Evolutionary conservation across 2,329 filamentous ascomycete genomes (phyloP), one percentile per base, ranked within the genome.

Genomic region (Polytolypa hystricis): DNA sequence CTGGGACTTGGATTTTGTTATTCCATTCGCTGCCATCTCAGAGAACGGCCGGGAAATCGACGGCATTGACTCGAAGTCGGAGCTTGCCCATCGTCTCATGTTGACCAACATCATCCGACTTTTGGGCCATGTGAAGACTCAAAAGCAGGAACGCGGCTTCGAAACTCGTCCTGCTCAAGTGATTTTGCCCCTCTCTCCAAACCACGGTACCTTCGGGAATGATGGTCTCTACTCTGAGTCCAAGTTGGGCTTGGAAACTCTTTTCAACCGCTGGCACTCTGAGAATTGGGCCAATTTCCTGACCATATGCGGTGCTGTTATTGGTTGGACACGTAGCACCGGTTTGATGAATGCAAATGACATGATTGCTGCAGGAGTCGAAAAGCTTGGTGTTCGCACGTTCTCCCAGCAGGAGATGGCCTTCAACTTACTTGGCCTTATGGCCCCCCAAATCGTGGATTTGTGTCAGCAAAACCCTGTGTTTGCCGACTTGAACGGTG

Each of bases 331-430:
- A 50, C 89, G 91, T 66, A 91, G 89, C 47, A 98, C 91, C 45
- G 91, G 91, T 57, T 77, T 98, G 51, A 98, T 98, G 89, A 84
- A 82, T 48, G 87, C 83, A 54, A 96, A 96, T 72, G 96, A 98
- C 62, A 79, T 96, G 51, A 87, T 96, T 47, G 91, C 91, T 23
- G 89, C 96, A 60, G 91, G 89, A 42, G 85, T 98, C 39, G 91
- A 98, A 69, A 84, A 84, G 51, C 91, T 93, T 48, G 91, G 91
- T 52, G 91, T 96, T 17, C 86, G 91, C 51, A 98, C 91, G 3
- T 98, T 98, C 71, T 96, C 89, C 7, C 91, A 96, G 66, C 86
- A 94, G 60, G 91, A 98, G 64, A 98, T 98, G 91, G 91, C 91
- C 11, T 98, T 98, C 73, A 98, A 98, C 65, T 66, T 98, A 47